Conservation (phyloP, 139 green algal genomes). For the Pseudopediastrum boryanum region DNA sequence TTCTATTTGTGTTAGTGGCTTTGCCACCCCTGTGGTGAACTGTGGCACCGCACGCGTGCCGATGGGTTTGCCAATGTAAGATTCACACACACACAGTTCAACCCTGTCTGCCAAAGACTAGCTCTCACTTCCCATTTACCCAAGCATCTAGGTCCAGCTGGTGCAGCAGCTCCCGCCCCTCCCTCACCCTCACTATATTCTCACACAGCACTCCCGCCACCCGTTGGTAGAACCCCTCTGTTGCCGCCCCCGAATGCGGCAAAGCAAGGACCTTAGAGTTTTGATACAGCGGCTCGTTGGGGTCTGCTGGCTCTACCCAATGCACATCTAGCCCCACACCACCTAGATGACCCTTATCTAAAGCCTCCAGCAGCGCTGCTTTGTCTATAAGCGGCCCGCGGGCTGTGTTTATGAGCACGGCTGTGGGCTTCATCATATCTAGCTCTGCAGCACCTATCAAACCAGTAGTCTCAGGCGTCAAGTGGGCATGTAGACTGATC, state of each 20-base stretch:
- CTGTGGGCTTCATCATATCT: slow-evolving; percentile 42
- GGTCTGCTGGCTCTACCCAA: slow-evolving; percentile 60
- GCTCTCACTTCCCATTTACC: not conserved
- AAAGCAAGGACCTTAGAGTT: slow-evolving; percentile 55
- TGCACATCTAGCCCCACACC: slow-evolving; percentile 66
- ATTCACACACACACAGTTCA: not conserved
- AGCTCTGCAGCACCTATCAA: slow-evolving; percentile 51
- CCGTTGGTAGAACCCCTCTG: slow-evolving; percentile 42
- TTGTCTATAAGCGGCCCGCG: slow-evolving; percentile 42
- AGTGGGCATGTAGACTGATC: slow-evolving; percentile 58
- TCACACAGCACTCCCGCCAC: slow-evolving; percentile 33
- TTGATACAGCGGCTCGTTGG: slow-evolving; percentile 50
- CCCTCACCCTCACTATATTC: slow-evolving; percentile 39
- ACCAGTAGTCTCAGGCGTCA: slow-evolving; percentile 38
- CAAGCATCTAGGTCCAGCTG: slow-evolving; percentile 11
- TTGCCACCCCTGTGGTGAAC: no score
- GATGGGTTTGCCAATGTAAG: no score
- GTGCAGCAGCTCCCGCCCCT: slow-evolving; percentile 52
- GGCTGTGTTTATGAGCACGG: slow-evolving; percentile 58
- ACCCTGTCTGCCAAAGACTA: not conserved
- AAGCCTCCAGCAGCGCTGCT: slow-evolving; percentile 45
- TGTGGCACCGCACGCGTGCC: no score
- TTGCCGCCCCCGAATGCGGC: slow-evolving; percentile 49
- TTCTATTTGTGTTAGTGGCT: no score
- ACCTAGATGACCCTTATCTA: slow-evolving; percentile 35